Evolutionary conservation across 768 basidiomycete species (phyloP).

Genomic region (Mycena rebaudengoi): DNA sequence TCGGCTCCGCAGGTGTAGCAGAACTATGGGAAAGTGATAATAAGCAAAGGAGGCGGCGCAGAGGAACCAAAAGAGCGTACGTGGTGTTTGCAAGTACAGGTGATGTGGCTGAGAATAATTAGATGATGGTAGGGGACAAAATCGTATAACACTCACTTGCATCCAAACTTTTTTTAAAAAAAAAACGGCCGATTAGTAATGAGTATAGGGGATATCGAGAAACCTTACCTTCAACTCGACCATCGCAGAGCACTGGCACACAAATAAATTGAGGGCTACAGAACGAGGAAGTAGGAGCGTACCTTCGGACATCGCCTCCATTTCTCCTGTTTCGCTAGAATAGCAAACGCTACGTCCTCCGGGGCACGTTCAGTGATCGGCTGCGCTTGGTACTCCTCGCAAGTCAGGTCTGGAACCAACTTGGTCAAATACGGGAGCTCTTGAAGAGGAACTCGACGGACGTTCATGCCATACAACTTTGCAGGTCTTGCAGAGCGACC

Average conservation of each 20-base stretch:
- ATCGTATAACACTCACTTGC: constrained; percentile 24
- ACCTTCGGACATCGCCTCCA: constrained; percentile 33
- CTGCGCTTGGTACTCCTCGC: constrained; percentile 28
- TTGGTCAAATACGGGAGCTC: not conserved
- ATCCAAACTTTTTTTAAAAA: constrained; percentile 24
- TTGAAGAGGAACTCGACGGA: not conserved
- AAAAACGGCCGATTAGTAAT: not conserved
- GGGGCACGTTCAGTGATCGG: constrained; percentile 25
- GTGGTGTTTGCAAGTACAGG: constrained; percentile 32
- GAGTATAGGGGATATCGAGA: not conserved
- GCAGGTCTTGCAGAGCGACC: constrained; percentile 28
- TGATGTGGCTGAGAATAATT: constrained; percentile 21
- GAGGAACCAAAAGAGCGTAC: constrained; percentile 20
- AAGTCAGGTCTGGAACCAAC: constrained; percentile 25
- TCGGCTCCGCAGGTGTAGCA: constrained; percentile 32
- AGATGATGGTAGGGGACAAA: too few relatives aligned
- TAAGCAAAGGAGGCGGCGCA: not conserved
- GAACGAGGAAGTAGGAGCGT: not conserved
- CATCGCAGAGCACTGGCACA: constrained; percentile 28
- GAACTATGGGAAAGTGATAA: constrained; percentile 17
- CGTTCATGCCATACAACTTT: constrained; percentile 31
- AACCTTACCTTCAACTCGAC: constrained; percentile 40
- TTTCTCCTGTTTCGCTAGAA: constrained; percentile 30
- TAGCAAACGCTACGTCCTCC: constrained; percentile 29
- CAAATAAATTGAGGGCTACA: not conserved